phyloP scores from a whole-genome alignment of 176 grass and related monocot species.

The Cenchrus purpureus region DNA sequence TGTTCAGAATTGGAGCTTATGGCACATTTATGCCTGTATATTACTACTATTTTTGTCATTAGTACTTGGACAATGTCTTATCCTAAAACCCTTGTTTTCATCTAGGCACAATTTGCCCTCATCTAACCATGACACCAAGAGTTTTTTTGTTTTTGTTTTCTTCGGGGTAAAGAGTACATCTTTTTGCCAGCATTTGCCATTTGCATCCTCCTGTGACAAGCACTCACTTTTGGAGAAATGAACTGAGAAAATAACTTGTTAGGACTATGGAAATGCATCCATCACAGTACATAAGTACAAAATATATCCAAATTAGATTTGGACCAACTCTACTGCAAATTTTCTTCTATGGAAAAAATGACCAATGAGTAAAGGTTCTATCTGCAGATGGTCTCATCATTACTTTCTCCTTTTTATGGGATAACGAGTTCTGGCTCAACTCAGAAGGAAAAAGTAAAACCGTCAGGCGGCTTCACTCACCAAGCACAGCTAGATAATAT shows the following conservation, averaged over 20 bases:
- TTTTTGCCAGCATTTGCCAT: conserved; percentile 10
- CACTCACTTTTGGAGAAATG: conserved; percentile 28
- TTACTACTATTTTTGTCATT: conserved; percentile 1
- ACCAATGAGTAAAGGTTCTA: neutral
- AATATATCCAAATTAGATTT: conserved; percentile 21
- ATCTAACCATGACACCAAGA: neutral
- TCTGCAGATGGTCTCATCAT: conserved; percentile 65
- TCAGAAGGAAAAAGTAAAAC: conserved; percentile 43
- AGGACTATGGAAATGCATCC: conserved; percentile 16
- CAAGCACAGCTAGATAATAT: conserved; percentile 49
- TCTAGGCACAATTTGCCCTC: neutral
- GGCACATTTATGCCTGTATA: neutral
- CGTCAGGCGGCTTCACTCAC: conserved; percentile 31
- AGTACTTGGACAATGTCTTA: conserved; percentile 6
- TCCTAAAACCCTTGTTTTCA: conserved; percentile 28
- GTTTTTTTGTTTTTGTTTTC: neutral
- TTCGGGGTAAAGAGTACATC: neutral
- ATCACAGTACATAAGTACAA: neutral
- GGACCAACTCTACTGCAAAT: conserved; percentile 4
- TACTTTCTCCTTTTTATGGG: conserved; percentile 62
- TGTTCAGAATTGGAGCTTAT: conserved; percentile 20
- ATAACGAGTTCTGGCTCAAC: conserved; percentile 52
- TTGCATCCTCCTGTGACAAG: conserved; percentile 16
- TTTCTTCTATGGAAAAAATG: conserved; percentile 19
- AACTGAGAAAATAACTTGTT: neutral